Percentiles rank a stretch among this genome's conserved stretches.
Conservation (phyloP, 2,329 filamentous ascomycete genomes). For the Gnomoniopsis smithogilvyi region DNA sequence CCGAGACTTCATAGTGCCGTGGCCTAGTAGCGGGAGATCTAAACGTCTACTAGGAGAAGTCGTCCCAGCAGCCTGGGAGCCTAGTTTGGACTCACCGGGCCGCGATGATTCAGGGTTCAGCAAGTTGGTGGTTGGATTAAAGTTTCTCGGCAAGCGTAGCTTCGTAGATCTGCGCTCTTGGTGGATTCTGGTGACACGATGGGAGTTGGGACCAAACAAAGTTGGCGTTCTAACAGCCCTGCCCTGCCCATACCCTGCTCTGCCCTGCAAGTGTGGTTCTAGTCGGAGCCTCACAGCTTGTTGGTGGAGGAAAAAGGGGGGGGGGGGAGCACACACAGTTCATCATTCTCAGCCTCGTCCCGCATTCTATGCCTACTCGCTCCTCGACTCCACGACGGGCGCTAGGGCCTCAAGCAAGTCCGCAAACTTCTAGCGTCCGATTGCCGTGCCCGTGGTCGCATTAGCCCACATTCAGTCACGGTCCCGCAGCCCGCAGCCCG, state of each 20-base stretch:
- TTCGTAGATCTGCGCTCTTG: conserved; percentile 18
- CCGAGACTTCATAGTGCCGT: background rate
- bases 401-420: background rate
- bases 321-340: background rate
- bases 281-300: background rate
- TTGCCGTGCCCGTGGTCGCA: conserved; percentile 4
- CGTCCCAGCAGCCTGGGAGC: background rate
- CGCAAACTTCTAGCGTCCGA: background rate
- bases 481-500: background rate
- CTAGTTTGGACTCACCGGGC: conserved; percentile 1
- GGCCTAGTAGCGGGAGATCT: background rate
- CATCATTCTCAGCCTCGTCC: conserved; percentile 9
- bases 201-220: conserved; percentile 18
- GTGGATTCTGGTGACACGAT: conserved; percentile 14
- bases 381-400: background rate
- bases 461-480: conserved; percentile 2
- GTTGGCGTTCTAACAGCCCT: conserved; percentile 9
- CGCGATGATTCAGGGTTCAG: background rate
- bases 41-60: background rate
- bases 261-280: conserved; percentile 3
- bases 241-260: background rate
- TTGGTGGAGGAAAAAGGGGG: background rate
- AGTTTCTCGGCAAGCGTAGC: conserved; percentile 20
- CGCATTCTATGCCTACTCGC: no score
- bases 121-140: conserved; percentile 12